Percentiles rank a stretch among this genome's conserved stretches.
phyloP scores from a whole-genome alignment of 176 grass and related monocot species.

The Bonia amplexicaulis region DNA sequence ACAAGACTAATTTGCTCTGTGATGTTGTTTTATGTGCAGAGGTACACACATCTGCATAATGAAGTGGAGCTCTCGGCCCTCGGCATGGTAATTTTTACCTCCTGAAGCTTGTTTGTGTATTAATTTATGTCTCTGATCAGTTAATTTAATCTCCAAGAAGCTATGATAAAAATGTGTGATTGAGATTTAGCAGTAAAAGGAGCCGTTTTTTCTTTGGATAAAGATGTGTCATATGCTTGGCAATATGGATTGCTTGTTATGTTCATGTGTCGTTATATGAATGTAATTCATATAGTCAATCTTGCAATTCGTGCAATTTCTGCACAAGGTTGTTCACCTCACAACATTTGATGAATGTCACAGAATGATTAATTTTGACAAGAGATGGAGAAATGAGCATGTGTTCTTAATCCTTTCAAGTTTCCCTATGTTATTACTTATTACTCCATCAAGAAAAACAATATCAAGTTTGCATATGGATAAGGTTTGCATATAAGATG shows the following conservation, averaged over 20 bases:
- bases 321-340: too few relatives aligned
- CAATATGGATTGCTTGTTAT: background rate
- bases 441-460: too few relatives aligned
- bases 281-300: too few relatives aligned
- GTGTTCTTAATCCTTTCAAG: too few relatives aligned
- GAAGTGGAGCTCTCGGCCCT: slow-evolving; percentile 84
- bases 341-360: too few relatives aligned
- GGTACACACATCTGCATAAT: slow-evolving; percentile 74
- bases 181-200: background rate
- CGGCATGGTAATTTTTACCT: slow-evolving; percentile 27
- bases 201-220: background rate
- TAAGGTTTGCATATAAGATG: too few relatives aligned
- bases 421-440: too few relatives aligned
- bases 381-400: too few relatives aligned
- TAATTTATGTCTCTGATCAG: background rate
- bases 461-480: too few relatives aligned
- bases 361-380: too few relatives aligned
- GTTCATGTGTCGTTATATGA: background rate
- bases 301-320: too few relatives aligned
- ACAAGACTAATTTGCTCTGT: background rate
- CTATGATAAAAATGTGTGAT: background rate
- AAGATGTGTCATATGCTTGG: background rate
- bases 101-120: background rate
- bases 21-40: slow-evolving; percentile 45
- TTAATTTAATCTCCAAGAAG: background rate